Base-by-base conservation (phyloP, 2,329 filamentous ascomycete genomes). In the Arthrocladium fulminans region DNA sequence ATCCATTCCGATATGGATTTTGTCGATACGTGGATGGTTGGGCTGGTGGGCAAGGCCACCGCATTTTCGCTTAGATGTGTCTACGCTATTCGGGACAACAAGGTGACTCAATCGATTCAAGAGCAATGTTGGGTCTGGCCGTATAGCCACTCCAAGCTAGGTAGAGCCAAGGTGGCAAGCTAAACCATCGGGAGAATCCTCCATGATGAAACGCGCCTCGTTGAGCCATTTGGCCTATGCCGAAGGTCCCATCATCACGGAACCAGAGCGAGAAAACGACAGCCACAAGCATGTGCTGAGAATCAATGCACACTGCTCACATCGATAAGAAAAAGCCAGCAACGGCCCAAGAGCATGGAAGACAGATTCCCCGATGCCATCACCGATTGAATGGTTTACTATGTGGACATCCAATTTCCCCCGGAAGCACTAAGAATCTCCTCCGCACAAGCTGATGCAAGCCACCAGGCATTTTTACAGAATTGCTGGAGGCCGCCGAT, bases 341-440 rank as follows among this genome's bases (percentile, higher is more conserved):
- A 45, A 35, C n/a, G 27, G 8, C 32, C 34, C 12, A 38, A 38
- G n/a, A 13, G 23, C n/a, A 38, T 25, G 8, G 22, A 12, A 35
- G n/a, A 20, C 32, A 27, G 20, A 35, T 50, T 51, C 48, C 54
- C 52, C 50, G 52, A 49, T 35, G 49, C 54, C 49, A 53, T 49
- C 40, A 20, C 22, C 43, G 51, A 55, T 54, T 50, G 51, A 48
- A 19, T 49, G 52, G 53, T 52, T 51, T 27, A 42, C 41, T 37
- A 51, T 49, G 51, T 50, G 51, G 51, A 38, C 7, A 46, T 44
- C 24, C 55, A 57, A 57, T 57, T 51, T 57, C 53, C 51, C n/a
- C 51, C 53, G 53, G 51, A 54, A 57, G 55, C 55, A 51, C 54
- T 52, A 56, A 17, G 10, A 9, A 20, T 41, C n/a, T 15, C 17